Evolutionary conservation across 73 alveolate species (phyloP), one percentile per base, ranked within the genome.

Genomic region (Tetrahymena elliotti): DNA sequence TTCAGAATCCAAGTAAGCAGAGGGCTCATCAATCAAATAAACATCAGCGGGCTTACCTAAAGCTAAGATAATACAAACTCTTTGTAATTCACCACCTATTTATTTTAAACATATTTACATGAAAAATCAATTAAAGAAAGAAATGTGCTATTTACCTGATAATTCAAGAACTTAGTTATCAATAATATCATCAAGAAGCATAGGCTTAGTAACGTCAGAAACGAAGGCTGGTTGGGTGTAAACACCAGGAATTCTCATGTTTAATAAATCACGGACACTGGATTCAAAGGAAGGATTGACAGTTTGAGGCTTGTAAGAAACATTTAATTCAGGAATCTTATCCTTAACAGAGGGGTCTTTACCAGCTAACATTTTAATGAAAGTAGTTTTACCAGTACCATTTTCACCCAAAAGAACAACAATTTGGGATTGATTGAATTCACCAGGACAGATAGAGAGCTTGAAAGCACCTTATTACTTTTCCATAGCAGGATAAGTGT

Each of bases 21-120:
- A 98, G 38, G 99, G 99, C 96, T 99, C 99, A 95, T 99, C 99
- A 88, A 99, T 97, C 27, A 99, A 98, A 97, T 99, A 99, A 35
- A 99, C 98, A 95, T 98, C 99, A 54, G 99, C 99, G 53, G 99
- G 98, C 96, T 99, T 99, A 12, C 99, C 99, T 84, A 99, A 97
- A 31, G 99, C 99, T 33, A 98, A 96, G 34, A 98, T 99, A 83
- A 99, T 97, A 22, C 99, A 99, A 6, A 98, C 99, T 96, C 99
- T 97, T 97, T 99, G 99, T 83, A 99, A 96, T 97, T 99, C 99
- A 22, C 99, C 99, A 52, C 99, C 99, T 22, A 99, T 97, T 93
- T 98, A 95, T n/a, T 98, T 98, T 92, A 53, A 13, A 6, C 33
- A 4, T 53, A 3, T 1, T 13, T 53, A 0, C 4, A 35, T 53